Percentiles rank a stretch among this genome's conserved stretches.
Conservation (phyloP, 176 grass and related monocot species). For the Carex parvula region DNA sequence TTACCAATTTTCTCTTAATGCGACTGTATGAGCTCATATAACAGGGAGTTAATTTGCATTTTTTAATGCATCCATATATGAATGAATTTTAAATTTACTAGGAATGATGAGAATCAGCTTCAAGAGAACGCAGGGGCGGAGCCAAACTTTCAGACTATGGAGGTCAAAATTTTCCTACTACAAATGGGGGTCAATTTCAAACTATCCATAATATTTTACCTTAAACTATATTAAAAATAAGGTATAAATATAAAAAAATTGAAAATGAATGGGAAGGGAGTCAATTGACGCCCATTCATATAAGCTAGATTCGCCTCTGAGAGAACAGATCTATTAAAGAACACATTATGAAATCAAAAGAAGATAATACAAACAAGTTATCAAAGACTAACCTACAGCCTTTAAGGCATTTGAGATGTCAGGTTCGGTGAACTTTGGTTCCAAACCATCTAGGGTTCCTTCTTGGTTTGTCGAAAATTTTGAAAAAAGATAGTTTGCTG, state of each 20-base stretch:
- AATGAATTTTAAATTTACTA: not conserved
- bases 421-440: conserved; percentile 51
- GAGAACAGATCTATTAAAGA: conserved; percentile 1
- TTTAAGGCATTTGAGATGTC: conserved; percentile 62
- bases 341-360: conserved; percentile 22
- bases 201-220: too few relatives aligned
- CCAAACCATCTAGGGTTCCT: conserved; percentile 25
- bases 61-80: not conserved
- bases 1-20: not conserved
- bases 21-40: not conserved
- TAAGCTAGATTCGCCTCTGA: too few relatives aligned
- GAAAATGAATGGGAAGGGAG: too few relatives aligned
- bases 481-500: conserved; percentile 72
- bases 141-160: too few relatives aligned
- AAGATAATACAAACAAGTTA: conserved; percentile 7
- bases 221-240: too few relatives aligned
- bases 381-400: conserved; percentile 49
- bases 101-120: not conserved
- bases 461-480: conserved; percentile 35
- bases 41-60: not conserved
- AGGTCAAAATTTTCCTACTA: too few relatives aligned
- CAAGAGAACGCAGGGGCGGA: not conserved
- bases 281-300: too few relatives aligned
- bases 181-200: too few relatives aligned
- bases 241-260: too few relatives aligned